Base-by-base conservation (phyloP, 441 rosid species). In the Gossypium lobatum region DNA sequence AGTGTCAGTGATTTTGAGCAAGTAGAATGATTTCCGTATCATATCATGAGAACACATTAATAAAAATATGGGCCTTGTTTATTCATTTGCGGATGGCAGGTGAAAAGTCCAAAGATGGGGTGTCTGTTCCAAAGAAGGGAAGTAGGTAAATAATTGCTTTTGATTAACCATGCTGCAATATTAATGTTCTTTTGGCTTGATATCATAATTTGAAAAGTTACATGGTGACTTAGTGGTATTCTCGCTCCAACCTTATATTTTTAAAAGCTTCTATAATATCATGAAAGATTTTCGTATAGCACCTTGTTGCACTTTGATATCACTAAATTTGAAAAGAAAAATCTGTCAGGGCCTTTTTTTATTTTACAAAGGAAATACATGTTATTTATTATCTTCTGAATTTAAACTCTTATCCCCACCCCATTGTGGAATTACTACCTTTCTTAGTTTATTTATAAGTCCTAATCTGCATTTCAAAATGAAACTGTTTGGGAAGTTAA, bases 61-160 rank as follows among this genome's bases (percentile, higher is more conserved):
- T 95, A 95, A 95, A 86, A 87, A 85, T 83, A 89, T 88, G 97
- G 98, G 78, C 85, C 93, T 91, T 92, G 89, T 89, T 85, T 87
- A 91, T 92, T 90, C 96, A 83, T 95, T 90, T 96, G 75, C 95
- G 96, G 95, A 90, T 95, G 97, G 91, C 98, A 95, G 99, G 99
- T 93, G 99, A 95, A 93, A 95, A 90, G 98, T 89, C 97, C 85
- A 95, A 92, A 93, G 99, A 95, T 88, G 99, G 93, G 90, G 88
- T 91, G 75, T 92, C 99, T 80, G 80, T 85, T 86, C 92, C 98
- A 85, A 95, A 95, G 98, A 95, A 93, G 96, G 99, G 99, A 83
- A 95, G 98, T 93, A 95, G 99, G 99, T 95, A 93, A 93, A 88
- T 81, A 79, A 83, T 85, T 87, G 84, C 96, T 91, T 87, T 88